Conservation (phyloP, 768 basidiomycete genomes). For the Trametes villosa region DNA sequence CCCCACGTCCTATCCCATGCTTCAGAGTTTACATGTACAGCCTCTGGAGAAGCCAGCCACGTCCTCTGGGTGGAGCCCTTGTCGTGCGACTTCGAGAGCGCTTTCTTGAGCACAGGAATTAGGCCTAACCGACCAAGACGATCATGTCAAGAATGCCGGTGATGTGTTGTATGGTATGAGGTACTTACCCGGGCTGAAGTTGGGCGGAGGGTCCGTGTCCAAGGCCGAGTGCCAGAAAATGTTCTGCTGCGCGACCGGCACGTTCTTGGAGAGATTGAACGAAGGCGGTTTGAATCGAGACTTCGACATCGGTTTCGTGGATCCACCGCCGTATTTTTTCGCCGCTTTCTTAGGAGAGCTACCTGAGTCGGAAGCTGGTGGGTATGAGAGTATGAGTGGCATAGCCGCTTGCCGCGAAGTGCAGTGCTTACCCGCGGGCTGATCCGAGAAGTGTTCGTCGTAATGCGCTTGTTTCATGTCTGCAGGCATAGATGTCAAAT, state of each 20-base stretch:
- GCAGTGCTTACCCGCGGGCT: slow-evolving; percentile 12
- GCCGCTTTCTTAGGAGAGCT: neutral
- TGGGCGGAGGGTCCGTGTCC: slow-evolving; percentile 48
- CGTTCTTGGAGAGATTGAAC: neutral
- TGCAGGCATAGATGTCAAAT: slow-evolving; percentile 44
- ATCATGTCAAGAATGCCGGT: neutral
- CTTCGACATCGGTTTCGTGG: neutral
- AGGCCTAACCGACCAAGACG: slow-evolving; percentile 48
- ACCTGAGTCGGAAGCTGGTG: neutral
- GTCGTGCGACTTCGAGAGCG: slow-evolving; percentile 54
- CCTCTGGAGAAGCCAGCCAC: slow-evolving; percentile 63
- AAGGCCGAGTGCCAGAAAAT: slow-evolving; percentile 68
- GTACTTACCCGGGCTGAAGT: slow-evolving; percentile 64
- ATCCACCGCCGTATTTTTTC: neutral
- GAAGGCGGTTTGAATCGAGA: slow-evolving; percentile 5
- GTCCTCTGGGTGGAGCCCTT: slow-evolving; percentile 57
- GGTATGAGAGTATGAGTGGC: neutral
- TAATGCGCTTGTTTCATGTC: slow-evolving; percentile 58
- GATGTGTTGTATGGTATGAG: neutral
- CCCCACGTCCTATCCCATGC: slow-evolving; percentile 73
- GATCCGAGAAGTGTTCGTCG: slow-evolving; percentile 47
- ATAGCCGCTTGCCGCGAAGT: neutral
- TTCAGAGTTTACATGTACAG: slow-evolving; percentile 63
- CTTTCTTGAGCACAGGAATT: slow-evolving; percentile 62
- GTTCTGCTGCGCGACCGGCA: slow-evolving; percentile 39